Evolutionary conservation across 495 filamentous ascomycete species (phyloP).

Genomic region (Penicillium flavigenum): DNA sequence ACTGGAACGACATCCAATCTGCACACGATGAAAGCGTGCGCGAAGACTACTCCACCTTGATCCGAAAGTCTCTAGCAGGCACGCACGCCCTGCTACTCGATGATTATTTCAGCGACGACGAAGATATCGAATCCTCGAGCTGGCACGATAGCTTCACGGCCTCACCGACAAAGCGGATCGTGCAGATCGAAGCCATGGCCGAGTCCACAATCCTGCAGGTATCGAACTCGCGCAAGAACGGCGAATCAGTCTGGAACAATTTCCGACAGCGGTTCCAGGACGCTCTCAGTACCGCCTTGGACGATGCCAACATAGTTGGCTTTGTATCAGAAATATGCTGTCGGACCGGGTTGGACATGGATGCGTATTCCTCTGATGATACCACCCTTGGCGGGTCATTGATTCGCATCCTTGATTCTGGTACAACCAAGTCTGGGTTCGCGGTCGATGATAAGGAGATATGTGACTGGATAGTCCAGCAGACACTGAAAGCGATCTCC

Average conservation of each 20-base stretch:
- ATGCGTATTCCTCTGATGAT: constrained; percentile 32
- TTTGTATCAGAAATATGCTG: constrained; percentile 90
- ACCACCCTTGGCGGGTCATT: constrained; percentile 33
- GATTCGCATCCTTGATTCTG: constrained; percentile 28
- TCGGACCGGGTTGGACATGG: constrained; percentile 65
- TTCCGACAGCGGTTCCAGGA: constrained; percentile 49
- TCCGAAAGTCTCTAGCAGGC: constrained; percentile 65
- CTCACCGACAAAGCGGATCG: constrained; percentile 68
- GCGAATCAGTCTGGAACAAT: constrained; percentile 30
- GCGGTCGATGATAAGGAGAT: constrained; percentile 63
- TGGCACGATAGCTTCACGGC: constrained; percentile 72
- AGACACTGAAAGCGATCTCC: constrained; percentile 36
- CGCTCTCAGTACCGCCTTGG: constrained; percentile 52
- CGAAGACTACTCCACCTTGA: constrained; percentile 57
- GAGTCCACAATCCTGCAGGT: constrained; percentile 58
- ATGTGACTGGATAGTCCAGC: constrained; percentile 65
- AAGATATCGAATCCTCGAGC: constrained; percentile 56
- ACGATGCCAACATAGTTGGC: constrained; percentile 68
- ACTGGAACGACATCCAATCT: constrained; percentile 62
- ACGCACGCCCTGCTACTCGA: constrained; percentile 79
- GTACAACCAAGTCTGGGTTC: constrained; percentile 32
- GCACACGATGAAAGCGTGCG: constrained; percentile 55
- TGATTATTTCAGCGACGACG: constrained; percentile 63
- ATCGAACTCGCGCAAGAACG: constrained; percentile 25
- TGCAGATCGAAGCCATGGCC: constrained; percentile 79